phyloP scores from a whole-genome alignment of 345 rosid genomes.

The Citrus unshiu region DNA sequence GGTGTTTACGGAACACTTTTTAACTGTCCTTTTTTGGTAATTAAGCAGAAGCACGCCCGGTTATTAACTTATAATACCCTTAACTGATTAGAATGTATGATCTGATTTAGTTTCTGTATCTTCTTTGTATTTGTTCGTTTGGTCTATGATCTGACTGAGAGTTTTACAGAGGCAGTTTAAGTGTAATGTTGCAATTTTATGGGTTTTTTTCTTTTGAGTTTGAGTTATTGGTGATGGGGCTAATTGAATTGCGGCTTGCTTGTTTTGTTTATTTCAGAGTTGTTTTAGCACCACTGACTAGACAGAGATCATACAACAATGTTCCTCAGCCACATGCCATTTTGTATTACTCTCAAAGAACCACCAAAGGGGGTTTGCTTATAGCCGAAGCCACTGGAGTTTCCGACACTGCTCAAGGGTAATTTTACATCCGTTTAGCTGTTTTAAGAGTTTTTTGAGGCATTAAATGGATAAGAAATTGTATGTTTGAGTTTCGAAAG shows the following conservation, averaged over 20 bases:
- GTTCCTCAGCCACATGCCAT: slow-evolving; percentile 73
- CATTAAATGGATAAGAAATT: too few relatives aligned
- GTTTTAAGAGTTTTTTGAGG: background rate
- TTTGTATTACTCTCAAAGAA: slow-evolving; percentile 65
- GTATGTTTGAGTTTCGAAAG: background rate
- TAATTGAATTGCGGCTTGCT: background rate
- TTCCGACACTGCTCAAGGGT: background rate
- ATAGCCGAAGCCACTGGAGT: slow-evolving; percentile 40
- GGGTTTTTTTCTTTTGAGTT: background rate
- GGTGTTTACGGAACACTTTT: too few relatives aligned
- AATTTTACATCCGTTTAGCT: background rate
- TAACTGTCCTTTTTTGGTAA: too few relatives aligned
- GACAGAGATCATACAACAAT: slow-evolving; percentile 48
- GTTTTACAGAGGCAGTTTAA: background rate
- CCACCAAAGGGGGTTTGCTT: slow-evolving; percentile 54
- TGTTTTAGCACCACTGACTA: slow-evolving; percentile 63
- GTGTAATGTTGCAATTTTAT: background rate
- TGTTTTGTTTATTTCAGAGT: slow-evolving; percentile 28
- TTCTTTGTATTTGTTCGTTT: background rate
- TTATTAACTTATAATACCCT: background rate
- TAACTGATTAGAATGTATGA: background rate
- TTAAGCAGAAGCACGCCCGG: too few relatives aligned
- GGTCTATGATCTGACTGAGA: background rate
- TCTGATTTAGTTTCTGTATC: background rate
- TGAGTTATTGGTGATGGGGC: background rate